Conservation (phyloP, 129 eudicot species). For the Sambucus nigra region DNA sequence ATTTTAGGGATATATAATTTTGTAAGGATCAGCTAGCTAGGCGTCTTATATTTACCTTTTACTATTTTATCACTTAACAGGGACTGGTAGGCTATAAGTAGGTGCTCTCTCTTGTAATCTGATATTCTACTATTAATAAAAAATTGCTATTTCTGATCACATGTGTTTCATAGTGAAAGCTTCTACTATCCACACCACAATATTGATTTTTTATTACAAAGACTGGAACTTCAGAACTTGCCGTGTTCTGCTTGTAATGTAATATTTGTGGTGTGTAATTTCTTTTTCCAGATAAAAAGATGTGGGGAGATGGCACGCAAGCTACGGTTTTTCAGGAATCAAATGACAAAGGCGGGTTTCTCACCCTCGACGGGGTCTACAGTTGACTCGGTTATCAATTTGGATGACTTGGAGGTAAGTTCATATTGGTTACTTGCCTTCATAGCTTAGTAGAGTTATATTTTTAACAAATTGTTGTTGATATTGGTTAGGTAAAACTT, state of each 20-base stretch:
- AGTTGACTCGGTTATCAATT: slow-evolving; percentile 18
- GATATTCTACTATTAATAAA: too few relatives aligned
- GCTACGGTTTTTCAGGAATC: slow-evolving; percentile 61
- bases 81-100: too few relatives aligned
- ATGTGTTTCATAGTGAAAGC: too few relatives aligned
- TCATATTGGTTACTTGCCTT: not conserved
- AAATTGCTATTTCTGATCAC: too few relatives aligned
- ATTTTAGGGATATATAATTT: too few relatives aligned
- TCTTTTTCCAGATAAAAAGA: slow-evolving; percentile 51
- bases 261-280: slow-evolving; percentile 2
- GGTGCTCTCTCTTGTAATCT: too few relatives aligned
- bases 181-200: too few relatives aligned
- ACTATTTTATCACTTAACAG: too few relatives aligned
- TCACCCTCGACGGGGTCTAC: slow-evolving; percentile 31
- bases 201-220: not conserved
- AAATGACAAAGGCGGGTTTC: slow-evolving; percentile 61
- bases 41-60: too few relatives aligned
- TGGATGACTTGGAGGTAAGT: slow-evolving; percentile 67
- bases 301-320: slow-evolving; percentile 86
- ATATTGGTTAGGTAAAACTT: slow-evolving; percentile 45
- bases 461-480: slow-evolving; percentile 8
- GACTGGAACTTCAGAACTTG: not conserved
- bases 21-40: too few relatives aligned
- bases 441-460: not conserved
- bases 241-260: not conserved